Percentiles rank a stretch among this genome's conserved stretches.
phyloP scores from a whole-genome alignment of 2,329 filamentous ascomycete genomes.

The Exophiala aquamarina region DNA sequence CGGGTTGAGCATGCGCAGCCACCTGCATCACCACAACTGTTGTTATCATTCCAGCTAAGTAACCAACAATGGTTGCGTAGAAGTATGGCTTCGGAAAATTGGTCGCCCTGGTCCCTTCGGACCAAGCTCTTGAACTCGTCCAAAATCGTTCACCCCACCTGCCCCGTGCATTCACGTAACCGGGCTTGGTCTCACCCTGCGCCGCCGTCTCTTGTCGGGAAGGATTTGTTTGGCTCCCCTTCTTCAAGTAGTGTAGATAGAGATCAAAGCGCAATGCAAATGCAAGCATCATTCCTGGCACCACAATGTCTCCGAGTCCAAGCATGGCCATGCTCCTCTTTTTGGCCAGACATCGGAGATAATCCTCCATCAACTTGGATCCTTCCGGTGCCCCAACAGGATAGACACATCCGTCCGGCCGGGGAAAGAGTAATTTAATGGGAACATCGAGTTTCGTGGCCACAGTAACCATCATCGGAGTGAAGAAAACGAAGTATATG shows the following conservation, averaged over 20 bases:
- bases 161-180: constrained; percentile 60
- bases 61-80: constrained; percentile 71
- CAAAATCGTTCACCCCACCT: constrained; percentile 84
- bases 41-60: constrained; percentile 71
- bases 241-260: constrained; percentile 74
- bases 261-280: constrained; percentile 90
- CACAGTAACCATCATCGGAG: constrained; percentile 59
- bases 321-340: constrained; percentile 66
- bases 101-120: constrained; percentile 39
- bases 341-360: constrained; percentile 25
- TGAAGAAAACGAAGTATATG: constrained; percentile 67
- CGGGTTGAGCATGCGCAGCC: constrained; percentile 81
- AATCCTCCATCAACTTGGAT: constrained; percentile 25
- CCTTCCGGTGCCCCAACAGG: constrained; percentile 43
- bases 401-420: constrained; percentile 42
- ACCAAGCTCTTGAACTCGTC: constrained; percentile 49
- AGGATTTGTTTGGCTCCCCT: constrained; percentile 41
- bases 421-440: constrained; percentile 84
- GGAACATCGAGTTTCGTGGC: constrained; percentile 88
- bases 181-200: constrained; percentile 31
- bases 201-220: constrained; percentile 23
- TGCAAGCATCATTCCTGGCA: constrained; percentile 87
- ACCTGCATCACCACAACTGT: constrained; percentile 77
- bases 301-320: constrained; percentile 88
- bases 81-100: constrained; percentile 85